These are phyloP conservation scores for Rhodotorula sphaerocarpa DNA, from an alignment of 768 basidiomycete species.

Conservation along the genomic window DNA sequence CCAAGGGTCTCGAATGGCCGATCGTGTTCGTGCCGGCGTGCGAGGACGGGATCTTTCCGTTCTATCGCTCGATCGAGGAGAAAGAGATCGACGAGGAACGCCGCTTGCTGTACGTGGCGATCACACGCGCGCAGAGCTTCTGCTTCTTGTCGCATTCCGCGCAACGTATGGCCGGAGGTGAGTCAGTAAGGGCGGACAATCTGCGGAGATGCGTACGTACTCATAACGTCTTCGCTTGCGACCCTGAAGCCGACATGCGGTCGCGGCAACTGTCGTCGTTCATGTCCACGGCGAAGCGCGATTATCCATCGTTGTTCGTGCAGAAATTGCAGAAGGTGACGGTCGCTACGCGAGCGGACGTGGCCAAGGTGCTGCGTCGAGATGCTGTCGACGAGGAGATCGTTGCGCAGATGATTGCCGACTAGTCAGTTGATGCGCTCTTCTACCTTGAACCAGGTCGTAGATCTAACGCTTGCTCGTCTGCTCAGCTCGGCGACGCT, in stretches of 20 bases:
- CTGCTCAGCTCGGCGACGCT: background rate
- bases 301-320: constrained; percentile 49
- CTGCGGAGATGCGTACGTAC: too few species aligned
- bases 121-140: constrained; percentile 70
- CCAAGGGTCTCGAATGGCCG: constrained; percentile 88
- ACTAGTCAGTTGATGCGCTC: constrained; percentile 50
- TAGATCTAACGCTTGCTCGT: background rate
- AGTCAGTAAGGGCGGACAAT: background rate
- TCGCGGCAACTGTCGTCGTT: constrained; percentile 55
- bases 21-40: constrained; percentile 72
- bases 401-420: constrained; percentile 46
- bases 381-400: constrained; percentile 48
- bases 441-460: background rate
- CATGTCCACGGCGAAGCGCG: constrained; percentile 48
- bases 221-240: background rate
- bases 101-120: constrained; percentile 77
- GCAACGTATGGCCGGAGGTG: constrained; percentile 41
- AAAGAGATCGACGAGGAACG: constrained; percentile 75
- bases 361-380: constrained; percentile 54
- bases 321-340: constrained; percentile 49
- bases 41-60: constrained; percentile 57
- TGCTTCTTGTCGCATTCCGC: constrained; percentile 39
- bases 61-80: constrained; percentile 51
- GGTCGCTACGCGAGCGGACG: constrained; percentile 48
- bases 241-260: constrained; percentile 49